Evolutionary conservation across 1,284 basidiomycete genomes (phyloP).

Genomic region (Leccinum solheimii): DNA sequence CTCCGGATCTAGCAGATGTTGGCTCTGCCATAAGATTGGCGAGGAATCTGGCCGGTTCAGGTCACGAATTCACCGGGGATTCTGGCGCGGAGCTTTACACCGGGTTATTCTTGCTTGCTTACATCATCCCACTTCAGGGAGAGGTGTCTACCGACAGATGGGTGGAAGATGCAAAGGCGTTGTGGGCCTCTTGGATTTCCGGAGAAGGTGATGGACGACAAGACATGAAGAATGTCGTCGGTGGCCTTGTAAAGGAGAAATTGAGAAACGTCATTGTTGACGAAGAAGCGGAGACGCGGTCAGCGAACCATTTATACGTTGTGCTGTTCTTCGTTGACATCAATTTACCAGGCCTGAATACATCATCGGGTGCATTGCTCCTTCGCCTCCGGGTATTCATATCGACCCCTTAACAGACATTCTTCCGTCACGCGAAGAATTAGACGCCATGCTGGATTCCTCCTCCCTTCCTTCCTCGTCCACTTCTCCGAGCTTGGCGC

Average conservation of each 20-base stretch:
- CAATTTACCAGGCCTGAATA: slow-evolving; percentile 45
- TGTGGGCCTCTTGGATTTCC: slow-evolving; percentile 45
- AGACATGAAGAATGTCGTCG: slow-evolving; percentile 25
- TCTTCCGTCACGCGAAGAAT: slow-evolving; percentile 49
- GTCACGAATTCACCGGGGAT: slow-evolving; percentile 24
- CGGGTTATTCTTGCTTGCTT: slow-evolving; percentile 26
- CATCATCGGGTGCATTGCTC: slow-evolving; percentile 41
- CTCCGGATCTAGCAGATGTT: slow-evolving; percentile 1
- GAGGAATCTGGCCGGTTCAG: slow-evolving; percentile 20
- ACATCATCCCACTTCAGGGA: slow-evolving; percentile 18
- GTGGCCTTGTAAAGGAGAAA: slow-evolving; percentile 40
- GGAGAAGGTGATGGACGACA: slow-evolving; percentile 12
- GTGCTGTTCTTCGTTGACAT: not conserved
- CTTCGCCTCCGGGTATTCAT: slow-evolving; percentile 34
- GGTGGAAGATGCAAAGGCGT: slow-evolving; percentile 25
- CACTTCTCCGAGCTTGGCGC: slow-evolving; percentile 58
- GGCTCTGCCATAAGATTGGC: slow-evolving; percentile 13
- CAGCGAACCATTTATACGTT: slow-evolving; percentile 21
- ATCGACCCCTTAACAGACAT: slow-evolving; percentile 47
- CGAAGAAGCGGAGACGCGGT: slow-evolving; percentile 44
- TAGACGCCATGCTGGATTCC: slow-evolving; percentile 49
- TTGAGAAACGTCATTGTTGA: slow-evolving; percentile 46
- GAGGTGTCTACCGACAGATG: slow-evolving; percentile 10
- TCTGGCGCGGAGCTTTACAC: slow-evolving; percentile 25
- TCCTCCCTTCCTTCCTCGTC: slow-evolving; percentile 46